Base-by-base conservation (phyloP, 1,139 yeast genomes). In the Geotrichum fermentans region DNA sequence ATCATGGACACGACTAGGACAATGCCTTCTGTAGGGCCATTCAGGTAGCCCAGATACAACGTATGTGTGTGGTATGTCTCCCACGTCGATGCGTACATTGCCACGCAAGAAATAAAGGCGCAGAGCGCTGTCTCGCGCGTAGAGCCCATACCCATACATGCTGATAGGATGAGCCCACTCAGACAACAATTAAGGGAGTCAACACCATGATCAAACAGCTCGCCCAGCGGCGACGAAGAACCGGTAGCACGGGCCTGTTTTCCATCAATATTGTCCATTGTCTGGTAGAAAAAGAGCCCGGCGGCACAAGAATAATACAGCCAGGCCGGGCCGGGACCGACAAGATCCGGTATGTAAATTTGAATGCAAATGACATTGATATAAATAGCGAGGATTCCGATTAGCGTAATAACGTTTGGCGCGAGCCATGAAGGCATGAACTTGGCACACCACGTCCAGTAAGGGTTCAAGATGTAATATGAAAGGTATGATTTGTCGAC, bases 181-280 rank as follows among this genome's bases (percentile, higher is more conserved):
- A 69, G 58, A 30, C 70, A 61, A 56, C 74, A 83, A 64, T 84
- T 84, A 60, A 84, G 74, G 2, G 92, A 84, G 65, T 84, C 94
- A 52, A 84, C 79, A 24, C 89, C 85, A 60, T 84, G 94, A 65
- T 84, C 94, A 61, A 84, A 84, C 54, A 84, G 72, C 65, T 84
- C 92, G 14, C 92, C 94, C 56, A 84, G 71, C 2, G 94, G 92
- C 2, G 90, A 86, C 52, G 83, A 75, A 60, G 83, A 85, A 28
- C 85, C 85, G 0, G 92, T 84, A 58, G 79, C 66, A 57, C 94
- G 73, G 14, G 94, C 94, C 65, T 84, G 94, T 58, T 83, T 80
- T 10, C 94, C 94, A 62, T 84, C 94, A 61, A 89, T 82, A 30
- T 88, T 88, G 67, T 84, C 94, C 71, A 84, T 82, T 1, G 94